A percentile compares a stretch with the other conserved stretches of the same genome.
phyloP scores from a whole-genome alignment of 2,329 filamentous ascomycete genomes.

The Lasiodiplodia sp. region DNA sequence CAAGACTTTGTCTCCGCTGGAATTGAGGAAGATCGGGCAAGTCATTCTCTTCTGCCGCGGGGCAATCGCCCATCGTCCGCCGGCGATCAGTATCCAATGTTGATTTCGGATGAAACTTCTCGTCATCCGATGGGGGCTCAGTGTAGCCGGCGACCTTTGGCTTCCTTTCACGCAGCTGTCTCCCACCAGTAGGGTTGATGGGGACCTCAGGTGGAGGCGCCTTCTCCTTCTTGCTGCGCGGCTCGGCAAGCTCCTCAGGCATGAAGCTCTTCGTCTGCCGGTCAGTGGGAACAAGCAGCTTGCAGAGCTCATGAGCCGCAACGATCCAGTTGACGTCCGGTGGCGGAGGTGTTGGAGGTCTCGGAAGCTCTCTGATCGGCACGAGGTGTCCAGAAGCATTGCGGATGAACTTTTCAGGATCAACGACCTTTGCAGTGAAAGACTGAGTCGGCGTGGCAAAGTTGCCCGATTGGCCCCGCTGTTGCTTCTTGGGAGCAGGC shows the following conservation, averaged over 20 bases:
- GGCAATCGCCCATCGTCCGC: constrained; percentile 45
- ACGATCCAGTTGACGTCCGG: constrained; percentile 86
- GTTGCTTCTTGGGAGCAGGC: constrained; percentile 66
- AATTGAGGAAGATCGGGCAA: constrained; percentile 1
- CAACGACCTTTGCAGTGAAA: constrained; percentile 80
- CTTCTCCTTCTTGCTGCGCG: constrained; percentile 65
- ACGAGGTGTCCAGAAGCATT: constrained; percentile 64
- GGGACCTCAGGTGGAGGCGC: constrained; percentile 44
- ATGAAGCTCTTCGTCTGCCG: constrained; percentile 79
- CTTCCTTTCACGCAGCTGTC: constrained; percentile 77
- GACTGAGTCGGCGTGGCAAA: constrained; percentile 90
- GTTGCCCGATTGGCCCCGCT: constrained; percentile 68
- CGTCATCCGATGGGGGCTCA: constrained; percentile 57
- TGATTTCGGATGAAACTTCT: constrained; percentile 34
- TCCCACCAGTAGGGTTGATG: constrained; percentile 52
- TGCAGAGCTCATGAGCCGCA: constrained; percentile 83
- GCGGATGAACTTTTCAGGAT: constrained; percentile 68
- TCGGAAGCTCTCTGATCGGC: constrained; percentile 39
- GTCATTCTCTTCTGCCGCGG: constrained; percentile 11
- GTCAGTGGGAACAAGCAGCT: constrained; percentile 78
- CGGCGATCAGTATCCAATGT: constrained; percentile 42
- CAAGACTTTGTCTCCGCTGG: constrained; percentile 52
- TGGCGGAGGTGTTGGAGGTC: constrained; percentile 69
- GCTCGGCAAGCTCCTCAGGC: constrained; percentile 75
- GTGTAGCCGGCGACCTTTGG: constrained; percentile 57